Evolutionary conservation across 441 rosid genomes (phyloP).

Genomic region (Populus hybrid): DNA sequence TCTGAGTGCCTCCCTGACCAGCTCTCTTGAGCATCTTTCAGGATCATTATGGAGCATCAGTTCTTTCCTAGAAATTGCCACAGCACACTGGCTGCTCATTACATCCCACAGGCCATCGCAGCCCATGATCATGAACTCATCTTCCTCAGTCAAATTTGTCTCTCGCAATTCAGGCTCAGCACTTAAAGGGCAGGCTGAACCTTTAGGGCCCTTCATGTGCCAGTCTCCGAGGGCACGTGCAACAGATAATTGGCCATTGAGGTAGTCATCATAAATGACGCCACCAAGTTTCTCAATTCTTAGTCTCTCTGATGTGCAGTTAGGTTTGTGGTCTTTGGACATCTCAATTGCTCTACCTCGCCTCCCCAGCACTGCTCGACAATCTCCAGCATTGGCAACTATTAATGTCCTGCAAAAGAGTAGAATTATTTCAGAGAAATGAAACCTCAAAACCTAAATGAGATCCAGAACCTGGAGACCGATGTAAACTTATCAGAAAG

Average conservation of each 20-base stretch:
- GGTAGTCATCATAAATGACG: constrained; percentile 83
- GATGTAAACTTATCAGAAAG: background rate
- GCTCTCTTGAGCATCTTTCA: constrained; percentile 82
- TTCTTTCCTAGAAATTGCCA: constrained; percentile 71
- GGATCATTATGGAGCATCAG: constrained; percentile 88
- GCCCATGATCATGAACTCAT: constrained; percentile 89
- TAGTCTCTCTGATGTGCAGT: constrained; percentile 51
- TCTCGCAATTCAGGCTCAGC: constrained; percentile 82
- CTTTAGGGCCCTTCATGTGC: constrained; percentile 85
- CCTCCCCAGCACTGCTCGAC: constrained; percentile 84
- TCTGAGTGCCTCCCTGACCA: constrained; percentile 77
- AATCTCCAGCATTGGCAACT: constrained; percentile 88
- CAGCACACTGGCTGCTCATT: constrained; percentile 89
- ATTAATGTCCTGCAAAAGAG: constrained; percentile 50
- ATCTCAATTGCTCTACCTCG: constrained; percentile 83
- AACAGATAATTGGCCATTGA: constrained; percentile 84
- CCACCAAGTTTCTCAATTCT: constrained; percentile 86
- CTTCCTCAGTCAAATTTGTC: constrained; percentile 52
- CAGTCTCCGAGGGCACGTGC: constrained; percentile 92
- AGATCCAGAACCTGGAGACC: background rate
- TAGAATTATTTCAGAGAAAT: constrained; percentile 8
- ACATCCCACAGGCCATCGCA: constrained; percentile 97
- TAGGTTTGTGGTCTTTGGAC: constrained; percentile 86
- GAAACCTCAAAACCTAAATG: background rate
- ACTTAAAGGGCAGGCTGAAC: constrained; percentile 71